Percentiles rank a stretch among this genome's conserved stretches.
Conservation (phyloP, 345 rosid genomes). For the Pistacia integerrima region DNA sequence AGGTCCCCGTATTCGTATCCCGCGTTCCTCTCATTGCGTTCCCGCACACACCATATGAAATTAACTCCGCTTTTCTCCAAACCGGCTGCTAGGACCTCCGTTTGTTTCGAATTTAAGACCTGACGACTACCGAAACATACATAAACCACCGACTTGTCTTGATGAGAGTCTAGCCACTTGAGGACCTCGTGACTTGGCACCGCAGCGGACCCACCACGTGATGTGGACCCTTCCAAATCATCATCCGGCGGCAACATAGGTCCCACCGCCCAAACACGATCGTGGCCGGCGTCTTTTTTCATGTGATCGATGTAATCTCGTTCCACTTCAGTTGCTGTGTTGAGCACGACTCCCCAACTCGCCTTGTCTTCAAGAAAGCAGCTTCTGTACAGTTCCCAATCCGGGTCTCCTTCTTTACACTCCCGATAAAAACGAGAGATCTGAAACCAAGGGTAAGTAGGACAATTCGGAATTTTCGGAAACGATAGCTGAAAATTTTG, state of each 20-base stretch:
- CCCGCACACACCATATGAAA: constrained; percentile 8
- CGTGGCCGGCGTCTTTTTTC: constrained; percentile 28
- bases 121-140: constrained; percentile 25
- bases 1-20: neutral
- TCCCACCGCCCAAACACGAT: constrained; percentile 46
- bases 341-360: constrained; percentile 63
- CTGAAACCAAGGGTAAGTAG: constrained; percentile 43
- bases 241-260: constrained; percentile 27
- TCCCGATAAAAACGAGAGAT: constrained; percentile 26
- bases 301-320: constrained; percentile 41
- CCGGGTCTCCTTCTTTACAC: constrained; percentile 36
- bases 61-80: constrained; percentile 21
- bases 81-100: constrained; percentile 10
- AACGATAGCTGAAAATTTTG: constrained; percentile 25
- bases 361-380: constrained; percentile 29
- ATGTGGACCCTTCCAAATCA: neutral
- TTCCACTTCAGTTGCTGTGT: constrained; percentile 55
- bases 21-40: neutral
- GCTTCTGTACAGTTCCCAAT: constrained; percentile 34
- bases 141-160: constrained; percentile 14
- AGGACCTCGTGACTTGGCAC: constrained; percentile 1
- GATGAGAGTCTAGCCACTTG: constrained; percentile 23
- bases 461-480: constrained; percentile 43
- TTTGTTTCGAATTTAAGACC: neutral
- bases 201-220: constrained; percentile 33